phyloP scores from a whole-genome alignment of 176 grass and related monocot genomes.

The Zea luxurians region DNA sequence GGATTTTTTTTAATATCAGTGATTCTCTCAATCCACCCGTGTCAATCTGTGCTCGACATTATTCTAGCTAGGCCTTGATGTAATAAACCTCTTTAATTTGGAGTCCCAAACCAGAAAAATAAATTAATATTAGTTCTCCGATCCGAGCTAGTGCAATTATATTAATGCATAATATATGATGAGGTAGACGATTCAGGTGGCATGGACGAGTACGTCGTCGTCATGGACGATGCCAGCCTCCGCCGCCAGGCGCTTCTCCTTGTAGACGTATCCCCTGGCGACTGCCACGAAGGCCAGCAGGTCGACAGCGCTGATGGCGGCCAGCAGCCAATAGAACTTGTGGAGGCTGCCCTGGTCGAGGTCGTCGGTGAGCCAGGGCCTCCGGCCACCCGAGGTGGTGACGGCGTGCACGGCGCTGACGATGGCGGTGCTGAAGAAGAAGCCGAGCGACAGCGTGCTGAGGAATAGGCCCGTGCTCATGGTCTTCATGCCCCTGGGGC shows the following conservation, averaged over 20 bases:
- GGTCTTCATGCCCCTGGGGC: constrained; percentile 85
- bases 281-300: constrained; percentile 31
- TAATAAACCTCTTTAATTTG: too few relatives aligned
- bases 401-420: constrained; percentile 51
- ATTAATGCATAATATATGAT: too few relatives aligned
- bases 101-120: too few relatives aligned
- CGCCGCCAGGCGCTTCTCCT: constrained; percentile 48
- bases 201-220: not conserved
- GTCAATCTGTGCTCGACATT: too few relatives aligned
- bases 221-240: constrained; percentile 6
- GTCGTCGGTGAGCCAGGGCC: constrained; percentile 61
- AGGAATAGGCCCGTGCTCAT: constrained; percentile 93
- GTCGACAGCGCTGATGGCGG: constrained; percentile 44
- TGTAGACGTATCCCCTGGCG: constrained; percentile 72
- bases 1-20: too few relatives aligned
- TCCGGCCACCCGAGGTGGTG: constrained; percentile 29
- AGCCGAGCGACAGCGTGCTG: constrained; percentile 68
- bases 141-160: too few relatives aligned
- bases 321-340: constrained; percentile 85
- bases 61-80: too few relatives aligned
- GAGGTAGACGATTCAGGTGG: not conserved
- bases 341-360: constrained; percentile 63
- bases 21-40: too few relatives aligned
- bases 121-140: too few relatives aligned
- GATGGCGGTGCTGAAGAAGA: constrained; percentile 74